Evolutionary conservation across 768 basidiomycete genomes (phyloP).

Genomic region (Hygrophorus pudorinus): DNA sequence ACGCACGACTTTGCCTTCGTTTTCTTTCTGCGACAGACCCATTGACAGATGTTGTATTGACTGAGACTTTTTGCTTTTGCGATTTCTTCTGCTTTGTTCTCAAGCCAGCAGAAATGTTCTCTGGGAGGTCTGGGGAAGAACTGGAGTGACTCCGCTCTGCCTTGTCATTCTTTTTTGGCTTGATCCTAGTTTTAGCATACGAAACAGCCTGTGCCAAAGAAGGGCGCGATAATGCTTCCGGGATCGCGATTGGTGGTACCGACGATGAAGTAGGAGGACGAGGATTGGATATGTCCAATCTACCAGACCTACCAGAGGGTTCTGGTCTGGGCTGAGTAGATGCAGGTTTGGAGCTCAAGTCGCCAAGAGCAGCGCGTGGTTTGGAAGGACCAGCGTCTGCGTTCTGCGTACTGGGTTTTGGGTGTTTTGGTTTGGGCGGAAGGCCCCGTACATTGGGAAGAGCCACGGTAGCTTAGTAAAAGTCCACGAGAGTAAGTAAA

Average conservation of each 20-base stretch:
- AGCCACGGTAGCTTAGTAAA: too few relatives aligned
- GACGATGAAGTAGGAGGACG: neutral
- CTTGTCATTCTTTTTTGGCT: neutral
- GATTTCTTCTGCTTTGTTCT: neutral
- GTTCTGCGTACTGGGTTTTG: neutral
- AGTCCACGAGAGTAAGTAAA: too few relatives aligned
- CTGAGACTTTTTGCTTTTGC: neutral
- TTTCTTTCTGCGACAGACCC: too few relatives aligned
- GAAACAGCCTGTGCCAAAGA: neutral
- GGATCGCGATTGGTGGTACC: neutral
- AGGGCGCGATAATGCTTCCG: neutral
- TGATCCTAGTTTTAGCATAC: constrained; percentile 1
- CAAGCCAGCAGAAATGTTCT: constrained; percentile 1
- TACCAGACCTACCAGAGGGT: too few relatives aligned
- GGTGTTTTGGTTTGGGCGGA: neutral
- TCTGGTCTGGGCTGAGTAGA: too few relatives aligned
- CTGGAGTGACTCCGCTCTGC: neutral
- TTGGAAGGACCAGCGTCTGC: too few relatives aligned
- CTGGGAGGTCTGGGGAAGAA: neutral
- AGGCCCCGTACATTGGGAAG: too few relatives aligned
- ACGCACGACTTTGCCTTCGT: too few relatives aligned
- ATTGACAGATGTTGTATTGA: neutral
- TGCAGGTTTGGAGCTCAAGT: too few relatives aligned
- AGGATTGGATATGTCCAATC: neutral
- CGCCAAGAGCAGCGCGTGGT: too few relatives aligned